These are phyloP conservation scores for Penicillium angulare DNA, from an alignment of 495 filamentous ascomycete species.

Conservation along the genomic window DNA sequence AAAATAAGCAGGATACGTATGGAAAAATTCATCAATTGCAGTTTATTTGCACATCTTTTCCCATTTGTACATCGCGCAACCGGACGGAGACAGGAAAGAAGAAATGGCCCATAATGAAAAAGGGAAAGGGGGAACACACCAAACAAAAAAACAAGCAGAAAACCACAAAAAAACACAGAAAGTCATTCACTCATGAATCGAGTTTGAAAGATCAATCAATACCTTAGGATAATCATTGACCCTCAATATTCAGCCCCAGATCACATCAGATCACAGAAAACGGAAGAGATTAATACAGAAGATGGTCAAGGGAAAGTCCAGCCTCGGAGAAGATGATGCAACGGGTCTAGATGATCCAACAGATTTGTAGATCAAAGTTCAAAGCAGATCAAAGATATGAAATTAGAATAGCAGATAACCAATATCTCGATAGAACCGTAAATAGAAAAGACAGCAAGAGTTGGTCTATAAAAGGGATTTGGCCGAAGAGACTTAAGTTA, in stretches of 20 bases:
- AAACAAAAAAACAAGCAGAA: slow-evolving; percentile 2
- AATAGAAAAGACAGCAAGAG: not conserved
- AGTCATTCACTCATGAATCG: slow-evolving; percentile 21
- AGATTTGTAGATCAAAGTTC: not conserved
- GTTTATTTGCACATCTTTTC: slow-evolving; percentile 23
- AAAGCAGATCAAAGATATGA: too few relatives aligned
- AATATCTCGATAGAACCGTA: not conserved
- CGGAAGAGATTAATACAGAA: slow-evolving; percentile 27
- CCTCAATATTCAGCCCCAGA: slow-evolving; percentile 2
- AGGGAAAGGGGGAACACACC: slow-evolving; percentile 3
- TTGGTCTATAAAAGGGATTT: slow-evolving; percentile 19
- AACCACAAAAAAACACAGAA: slow-evolving; percentile 15
- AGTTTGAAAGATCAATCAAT: not conserved
- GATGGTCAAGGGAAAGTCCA: slow-evolving; percentile 2
- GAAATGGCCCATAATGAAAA: not conserved
- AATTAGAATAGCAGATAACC: not conserved
- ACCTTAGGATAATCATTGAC: not conserved
- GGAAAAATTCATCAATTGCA: slow-evolving; percentile 3
- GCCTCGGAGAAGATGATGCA: slow-evolving; percentile 13
- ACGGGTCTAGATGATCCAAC: slow-evolving; percentile 20
- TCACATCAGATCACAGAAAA: slow-evolving; percentile 12
- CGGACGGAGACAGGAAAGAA: slow-evolving; percentile 1
- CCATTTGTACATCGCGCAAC: slow-evolving; percentile 19
- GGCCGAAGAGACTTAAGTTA: slow-evolving; percentile 3
- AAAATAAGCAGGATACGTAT: not conserved